These are phyloP conservation scores for Neonectria neomacrospora DNA, from an alignment of 2,329 filamentous ascomycete genomes.

Conservation along the genomic window DNA sequence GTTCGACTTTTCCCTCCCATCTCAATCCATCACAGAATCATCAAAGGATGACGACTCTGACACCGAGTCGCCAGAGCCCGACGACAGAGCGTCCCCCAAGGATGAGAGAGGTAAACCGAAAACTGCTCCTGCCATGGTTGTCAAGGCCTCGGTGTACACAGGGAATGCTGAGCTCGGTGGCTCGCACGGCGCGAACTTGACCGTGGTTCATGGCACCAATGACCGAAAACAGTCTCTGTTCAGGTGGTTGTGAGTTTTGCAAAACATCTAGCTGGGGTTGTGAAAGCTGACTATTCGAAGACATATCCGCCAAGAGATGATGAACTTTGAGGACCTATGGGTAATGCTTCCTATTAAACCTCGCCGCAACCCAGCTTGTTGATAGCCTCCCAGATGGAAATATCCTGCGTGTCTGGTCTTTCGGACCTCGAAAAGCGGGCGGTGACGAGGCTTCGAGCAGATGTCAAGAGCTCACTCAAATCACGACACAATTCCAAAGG, in stretches of 20 bases:
- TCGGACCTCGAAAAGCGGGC: slow-evolving; percentile 49
- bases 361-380: not conserved
- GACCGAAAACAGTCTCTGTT: slow-evolving; percentile 51
- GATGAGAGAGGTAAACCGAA: slow-evolving; percentile 23
- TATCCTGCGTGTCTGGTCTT: slow-evolving; percentile 49
- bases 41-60: slow-evolving; percentile 47
- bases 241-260: slow-evolving; percentile 52
- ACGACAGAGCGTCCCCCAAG: slow-evolving; percentile 34
- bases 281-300: slow-evolving; percentile 41
- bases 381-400: slow-evolving; percentile 45
- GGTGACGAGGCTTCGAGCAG: slow-evolving; percentile 50
- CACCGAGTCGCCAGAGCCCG: slow-evolving; percentile 42
- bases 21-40: slow-evolving; percentile 34
- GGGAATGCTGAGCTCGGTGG: slow-evolving; percentile 52
- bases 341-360: slow-evolving; percentile 35
- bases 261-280: too few species aligned
- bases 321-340: slow-evolving; percentile 57
- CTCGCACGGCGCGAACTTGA: slow-evolving; percentile 50
- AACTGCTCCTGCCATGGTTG: slow-evolving; percentile 35
- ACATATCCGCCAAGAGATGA: slow-evolving; percentile 52
- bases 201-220: slow-evolving; percentile 49
- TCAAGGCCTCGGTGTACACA: slow-evolving; percentile 52
- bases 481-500: slow-evolving; percentile 52
- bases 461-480: slow-evolving; percentile 53
- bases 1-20: slow-evolving; percentile 41